Base-by-base conservation (phyloP, 2,329 filamentous ascomycete genomes). In the Alternaria metachromatica region DNA sequence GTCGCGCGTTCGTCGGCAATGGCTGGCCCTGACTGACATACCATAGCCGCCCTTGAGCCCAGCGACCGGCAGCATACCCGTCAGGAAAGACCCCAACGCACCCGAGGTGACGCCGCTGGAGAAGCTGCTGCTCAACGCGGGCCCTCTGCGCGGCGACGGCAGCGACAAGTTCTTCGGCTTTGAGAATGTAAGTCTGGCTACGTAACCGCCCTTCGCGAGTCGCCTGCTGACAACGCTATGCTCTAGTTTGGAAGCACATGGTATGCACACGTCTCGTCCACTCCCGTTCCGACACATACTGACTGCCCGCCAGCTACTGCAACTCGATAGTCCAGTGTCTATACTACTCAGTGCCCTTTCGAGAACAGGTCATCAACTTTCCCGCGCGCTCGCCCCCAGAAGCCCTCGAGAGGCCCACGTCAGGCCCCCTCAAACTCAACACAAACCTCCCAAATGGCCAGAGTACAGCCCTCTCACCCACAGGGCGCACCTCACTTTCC, bases 101-200 rank as follows among this genome's bases (percentile, higher is more conserved):
- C 85, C 84, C 33, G 83, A 84, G 69, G 83, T 85, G 58, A 89
- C 87, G 49, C 86, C 87, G 45, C 79, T 90, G 33, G 88, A 90
- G 81, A 89, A 93, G 84, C 91, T 96, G 86, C 86, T 99, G 30
- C 91, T 93, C 80, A 91, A 94, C 80, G 89, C 92, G 63, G 94
- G 94, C 4, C 89, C 94, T 3, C 83, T 96, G 70, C 89, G 93
- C 75, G 85, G 87, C 71, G 94, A 98, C 81, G 96, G 96, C 58
- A 97, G 92, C 78, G 96, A 98, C 84, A 97, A 97, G 84, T 99
- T 97, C 84, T 98, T 96, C 82, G 96, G 96, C 15, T 91, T 98
- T 80, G 96, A 99, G 82, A 99, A 99, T 83, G 95, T 98, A 86
- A 82, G 92, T 85, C 55, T 68, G 65, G 59, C 68, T 53, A 21